Evolutionary conservation across 2,329 filamentous ascomycete genomes (phyloP).

Genomic region (Penicillium hordei): DNA sequence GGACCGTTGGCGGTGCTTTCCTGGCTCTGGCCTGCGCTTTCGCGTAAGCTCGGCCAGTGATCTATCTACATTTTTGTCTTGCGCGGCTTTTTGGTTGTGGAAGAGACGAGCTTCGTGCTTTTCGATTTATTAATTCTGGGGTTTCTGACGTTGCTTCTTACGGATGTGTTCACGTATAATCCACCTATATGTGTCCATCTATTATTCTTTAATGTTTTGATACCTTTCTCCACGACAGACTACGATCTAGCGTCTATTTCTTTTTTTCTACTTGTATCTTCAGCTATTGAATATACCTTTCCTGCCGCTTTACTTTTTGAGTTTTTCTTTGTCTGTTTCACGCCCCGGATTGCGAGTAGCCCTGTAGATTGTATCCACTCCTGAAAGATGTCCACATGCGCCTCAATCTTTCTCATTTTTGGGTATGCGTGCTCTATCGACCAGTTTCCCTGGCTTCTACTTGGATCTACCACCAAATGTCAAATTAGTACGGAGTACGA

Average conservation of each 20-base stretch:
- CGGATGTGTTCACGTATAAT: slow-evolving; percentile 19
- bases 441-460: too few relatives aligned
- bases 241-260: slow-evolving; percentile 26
- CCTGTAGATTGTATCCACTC: not conserved
- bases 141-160: slow-evolving; percentile 18
- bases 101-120: not conserved
- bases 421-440: too few relatives aligned
- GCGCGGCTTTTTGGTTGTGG: not conserved
- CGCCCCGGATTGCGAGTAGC: too few relatives aligned
- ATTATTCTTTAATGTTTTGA: slow-evolving; percentile 27
- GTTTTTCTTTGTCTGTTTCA: not conserved
- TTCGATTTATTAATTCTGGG: slow-evolving; percentile 5
- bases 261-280: slow-evolving; percentile 14
- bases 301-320: not conserved
- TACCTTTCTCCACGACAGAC: slow-evolving; percentile 28
- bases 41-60: slow-evolving; percentile 17
- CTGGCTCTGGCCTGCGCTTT: slow-evolving; percentile 30
- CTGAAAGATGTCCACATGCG: not conserved
- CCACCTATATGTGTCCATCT: slow-evolving; percentile 21
- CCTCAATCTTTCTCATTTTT: not conserved
- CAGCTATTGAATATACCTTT: slow-evolving; percentile 11
- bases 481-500: too few relatives aligned
- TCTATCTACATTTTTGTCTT: not conserved
- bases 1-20: slow-evolving; percentile 30
- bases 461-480: too few relatives aligned